Percentiles rank a stretch among this genome's conserved stretches.
Evolutionary conservation across 768 basidiomycete genomes (phyloP).

Genomic region (Russula vinacea): DNA sequence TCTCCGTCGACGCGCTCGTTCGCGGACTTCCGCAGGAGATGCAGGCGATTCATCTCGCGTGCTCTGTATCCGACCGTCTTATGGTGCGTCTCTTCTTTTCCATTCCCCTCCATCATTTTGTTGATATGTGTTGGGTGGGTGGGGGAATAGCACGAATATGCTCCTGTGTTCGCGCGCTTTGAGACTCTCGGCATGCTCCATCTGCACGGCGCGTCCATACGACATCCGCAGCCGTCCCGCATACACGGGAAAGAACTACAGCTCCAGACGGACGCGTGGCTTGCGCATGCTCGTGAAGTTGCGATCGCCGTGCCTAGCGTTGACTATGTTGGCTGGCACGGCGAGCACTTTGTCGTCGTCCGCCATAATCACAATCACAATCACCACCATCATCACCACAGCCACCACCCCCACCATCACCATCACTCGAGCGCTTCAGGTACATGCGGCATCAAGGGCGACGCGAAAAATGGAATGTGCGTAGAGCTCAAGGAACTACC

Average conservation of each 20-base stretch:
- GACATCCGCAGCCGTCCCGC: constrained; percentile 54
- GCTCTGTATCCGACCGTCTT: constrained; percentile 48
- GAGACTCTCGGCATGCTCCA: constrained; percentile 57
- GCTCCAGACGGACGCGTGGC: constrained; percentile 56
- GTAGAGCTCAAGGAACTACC: constrained; percentile 62
- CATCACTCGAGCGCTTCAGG: background rate
- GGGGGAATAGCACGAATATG: constrained; percentile 51
- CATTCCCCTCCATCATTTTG: background rate
- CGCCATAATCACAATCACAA: constrained; percentile 32
- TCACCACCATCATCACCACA: background rate
- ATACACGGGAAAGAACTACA: constrained; percentile 59
- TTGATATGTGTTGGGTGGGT: background rate
- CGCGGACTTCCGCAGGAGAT: constrained; percentile 39
- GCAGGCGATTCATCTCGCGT: constrained; percentile 53
- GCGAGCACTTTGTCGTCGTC: constrained; percentile 65
- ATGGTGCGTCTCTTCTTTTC: constrained; percentile 41
- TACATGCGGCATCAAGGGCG: background rate
- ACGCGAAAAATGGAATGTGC: constrained; percentile 24
- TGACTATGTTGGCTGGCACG: constrained; percentile 72
- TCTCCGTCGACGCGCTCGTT: constrained; percentile 42
- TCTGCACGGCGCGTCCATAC: constrained; percentile 46
- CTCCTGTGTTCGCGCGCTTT: constrained; percentile 47
- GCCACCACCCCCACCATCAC: background rate
- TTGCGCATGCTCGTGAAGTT: constrained; percentile 48
- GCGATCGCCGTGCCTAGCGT: constrained; percentile 49